These are phyloP conservation scores for Houttuynia cordata DNA, from an alignment of 164 flowering plant genomes.

Conservation along the genomic window DNA sequence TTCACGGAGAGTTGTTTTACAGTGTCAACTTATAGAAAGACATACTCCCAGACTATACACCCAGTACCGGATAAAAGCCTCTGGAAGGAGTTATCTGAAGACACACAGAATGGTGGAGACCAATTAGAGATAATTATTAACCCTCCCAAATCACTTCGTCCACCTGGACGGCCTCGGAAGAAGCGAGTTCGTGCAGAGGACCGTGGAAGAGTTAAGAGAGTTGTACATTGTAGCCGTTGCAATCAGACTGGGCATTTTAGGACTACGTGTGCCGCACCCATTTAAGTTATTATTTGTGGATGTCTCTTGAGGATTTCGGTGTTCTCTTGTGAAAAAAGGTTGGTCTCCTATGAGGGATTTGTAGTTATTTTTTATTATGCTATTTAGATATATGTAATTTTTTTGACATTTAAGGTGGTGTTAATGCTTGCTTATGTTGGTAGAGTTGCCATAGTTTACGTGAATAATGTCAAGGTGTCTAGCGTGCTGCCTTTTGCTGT, in stretches of 20 bases:
- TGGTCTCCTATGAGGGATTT: not conserved
- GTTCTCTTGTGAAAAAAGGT: not conserved
- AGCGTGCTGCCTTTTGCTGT: no score
- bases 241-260: slow-evolving; percentile 47
- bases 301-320: not conserved
- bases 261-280: slow-evolving; percentile 30
- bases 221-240: slow-evolving; percentile 45
- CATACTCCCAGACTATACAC: slow-evolving; percentile 38
- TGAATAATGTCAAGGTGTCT: no score
- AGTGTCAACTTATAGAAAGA: slow-evolving; percentile 32
- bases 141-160: slow-evolving; percentile 40
- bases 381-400: no score
- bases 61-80: slow-evolving; percentile 40
- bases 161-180: slow-evolving; percentile 36
- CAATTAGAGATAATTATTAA: slow-evolving; percentile 18
- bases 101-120: slow-evolving; percentile 15
- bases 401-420: no score
- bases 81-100: slow-evolving; percentile 33
- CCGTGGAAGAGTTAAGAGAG: slow-evolving; percentile 35
- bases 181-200: slow-evolving; percentile 37
- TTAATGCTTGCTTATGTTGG: no score
- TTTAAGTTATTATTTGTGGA: not conserved
- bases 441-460: no score
- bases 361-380: no score
- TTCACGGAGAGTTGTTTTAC: slow-evolving; percentile 45